phyloP scores from a whole-genome alignment of 352 stramenopile species.

The Blastocystis sp. region DNA sequence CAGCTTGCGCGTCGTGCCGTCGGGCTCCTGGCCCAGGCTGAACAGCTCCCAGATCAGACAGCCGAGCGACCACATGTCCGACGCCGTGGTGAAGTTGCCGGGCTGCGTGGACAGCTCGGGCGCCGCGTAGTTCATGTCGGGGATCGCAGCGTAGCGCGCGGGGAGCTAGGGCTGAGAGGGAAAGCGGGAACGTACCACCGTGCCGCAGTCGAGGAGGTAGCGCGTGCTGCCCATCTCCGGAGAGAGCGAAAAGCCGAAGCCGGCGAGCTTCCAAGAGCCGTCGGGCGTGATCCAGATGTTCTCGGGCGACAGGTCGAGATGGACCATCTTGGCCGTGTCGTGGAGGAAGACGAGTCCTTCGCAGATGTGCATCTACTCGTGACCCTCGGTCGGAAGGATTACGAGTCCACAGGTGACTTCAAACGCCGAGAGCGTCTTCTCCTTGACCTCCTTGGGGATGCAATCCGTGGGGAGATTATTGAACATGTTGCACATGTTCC shows the following conservation, averaged over 20 bases:
- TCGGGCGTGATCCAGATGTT: conserved; percentile 88
- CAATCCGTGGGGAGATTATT: conserved; percentile 81
- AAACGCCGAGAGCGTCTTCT: conserved; percentile 86
- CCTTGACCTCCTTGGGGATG: conserved; percentile 84
- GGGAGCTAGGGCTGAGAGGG: not conserved
- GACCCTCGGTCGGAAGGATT: not conserved
- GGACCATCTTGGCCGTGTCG: conserved; percentile 83
- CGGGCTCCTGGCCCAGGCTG: conserved; percentile 80
- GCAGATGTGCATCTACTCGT: conserved; percentile 82
- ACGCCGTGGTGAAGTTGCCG: conserved; percentile 82
- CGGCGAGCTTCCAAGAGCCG: conserved; percentile 87
- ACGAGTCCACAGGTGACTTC: conserved; percentile 84
- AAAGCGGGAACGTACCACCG: not conserved
- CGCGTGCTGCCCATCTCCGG: conserved; percentile 79
- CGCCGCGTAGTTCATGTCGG: conserved; percentile 84
- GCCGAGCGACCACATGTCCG: conserved; percentile 86
- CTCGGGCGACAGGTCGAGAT: conserved; percentile 82
- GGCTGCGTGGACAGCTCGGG: conserved; percentile 85
- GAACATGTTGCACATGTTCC: conserved; percentile 88
- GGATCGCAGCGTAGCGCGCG: conserved; percentile 76
- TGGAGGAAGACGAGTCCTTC: conserved; percentile 87
- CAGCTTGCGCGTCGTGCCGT: conserved; percentile 83
- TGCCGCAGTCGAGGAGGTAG: conserved; percentile 77
- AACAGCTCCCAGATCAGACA: conserved; percentile 86
- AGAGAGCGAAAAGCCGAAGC: conserved; percentile 84